Evolutionary conservation across 208 protist genomes (phyloP).

Genomic region (Trypanosoma mega): DNA sequence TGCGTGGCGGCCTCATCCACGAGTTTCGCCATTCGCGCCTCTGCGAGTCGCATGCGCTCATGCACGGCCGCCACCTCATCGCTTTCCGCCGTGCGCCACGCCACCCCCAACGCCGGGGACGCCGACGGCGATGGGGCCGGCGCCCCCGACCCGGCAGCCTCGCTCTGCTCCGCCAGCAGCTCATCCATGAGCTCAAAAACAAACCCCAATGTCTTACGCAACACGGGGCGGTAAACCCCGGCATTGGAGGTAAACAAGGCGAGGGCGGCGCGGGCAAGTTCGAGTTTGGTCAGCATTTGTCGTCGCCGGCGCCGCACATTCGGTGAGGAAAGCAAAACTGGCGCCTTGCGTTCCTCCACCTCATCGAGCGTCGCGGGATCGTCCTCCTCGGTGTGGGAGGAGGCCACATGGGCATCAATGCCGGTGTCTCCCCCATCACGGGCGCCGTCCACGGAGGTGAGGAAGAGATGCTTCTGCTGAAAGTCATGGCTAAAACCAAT

Average conservation of each 20-base stretch:
- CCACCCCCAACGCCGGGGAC: too few species aligned
- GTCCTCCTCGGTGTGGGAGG: neutral
- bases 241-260: slow-evolving; percentile 80
- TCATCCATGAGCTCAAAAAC: slow-evolving; percentile 74
- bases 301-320: neutral
- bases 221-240: slow-evolving; percentile 58
- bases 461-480: slow-evolving; percentile 14
- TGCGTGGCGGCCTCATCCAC: slow-evolving; percentile 74
- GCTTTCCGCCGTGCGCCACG: slow-evolving; percentile 29
- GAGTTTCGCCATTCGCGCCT: slow-evolving; percentile 68
- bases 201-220: slow-evolving; percentile 69
- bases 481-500: neutral
- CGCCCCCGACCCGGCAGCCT: too few species aligned
- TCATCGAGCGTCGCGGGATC: slow-evolving; percentile 4
- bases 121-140: too few species aligned
- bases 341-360: neutral
- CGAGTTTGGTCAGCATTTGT: slow-evolving; percentile 32
- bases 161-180: slow-evolving; percentile 40
- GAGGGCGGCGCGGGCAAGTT: slow-evolving; percentile 71
- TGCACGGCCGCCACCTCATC: slow-evolving; percentile 51
- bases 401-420: neutral
- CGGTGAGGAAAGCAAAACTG: neutral
- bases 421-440: neutral
- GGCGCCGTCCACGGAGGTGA: neutral
- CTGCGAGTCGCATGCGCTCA: slow-evolving; percentile 64